A percentile compares a stretch with the other conserved stretches of the same genome.
Evolutionary conservation across 495 filamentous ascomycete species (phyloP).

Genomic region (Xanthoparmelia taractica): DNA sequence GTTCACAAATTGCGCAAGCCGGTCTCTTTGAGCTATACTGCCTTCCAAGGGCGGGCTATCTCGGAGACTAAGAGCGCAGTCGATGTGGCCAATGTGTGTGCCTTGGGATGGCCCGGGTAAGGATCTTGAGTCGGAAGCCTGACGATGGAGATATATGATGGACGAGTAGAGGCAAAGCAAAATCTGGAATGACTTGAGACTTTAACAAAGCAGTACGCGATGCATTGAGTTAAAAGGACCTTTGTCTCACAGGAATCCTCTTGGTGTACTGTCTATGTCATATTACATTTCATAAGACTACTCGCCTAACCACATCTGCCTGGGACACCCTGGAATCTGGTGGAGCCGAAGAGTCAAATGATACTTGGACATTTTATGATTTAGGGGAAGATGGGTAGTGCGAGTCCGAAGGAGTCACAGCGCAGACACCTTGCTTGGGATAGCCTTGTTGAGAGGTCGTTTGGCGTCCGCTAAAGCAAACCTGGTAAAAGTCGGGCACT

Average conservation of each 20-base stretch:
- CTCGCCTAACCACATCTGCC: background rate
- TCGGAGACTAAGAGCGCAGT: background rate
- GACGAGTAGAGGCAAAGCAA: background rate
- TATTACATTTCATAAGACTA: constrained; percentile 12
- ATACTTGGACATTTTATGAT: constrained; percentile 2
- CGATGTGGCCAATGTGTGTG: background rate
- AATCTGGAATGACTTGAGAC: background rate
- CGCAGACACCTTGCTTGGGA: constrained; percentile 11
- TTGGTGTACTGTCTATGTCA: constrained; percentile 11
- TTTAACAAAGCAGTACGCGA: constrained; percentile 1
- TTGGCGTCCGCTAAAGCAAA: constrained; percentile 21
- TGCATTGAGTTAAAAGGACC: background rate
- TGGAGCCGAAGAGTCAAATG: constrained; percentile 4
- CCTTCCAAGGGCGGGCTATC: too few species aligned
- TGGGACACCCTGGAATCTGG: background rate
- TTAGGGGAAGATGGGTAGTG: constrained; percentile 4
- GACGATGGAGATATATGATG: background rate
- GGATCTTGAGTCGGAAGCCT: background rate
- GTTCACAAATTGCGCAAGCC: background rate
- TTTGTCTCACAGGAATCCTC: background rate
- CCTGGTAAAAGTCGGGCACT: constrained; percentile 19
- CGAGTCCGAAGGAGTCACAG: constrained; percentile 14
- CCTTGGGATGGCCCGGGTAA: background rate
- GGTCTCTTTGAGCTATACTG: background rate
- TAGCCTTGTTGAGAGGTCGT: constrained; percentile 15